Base-by-base conservation (phyloP, 805 yeast genomes). In the Myxozyma sirexii region DNA sequence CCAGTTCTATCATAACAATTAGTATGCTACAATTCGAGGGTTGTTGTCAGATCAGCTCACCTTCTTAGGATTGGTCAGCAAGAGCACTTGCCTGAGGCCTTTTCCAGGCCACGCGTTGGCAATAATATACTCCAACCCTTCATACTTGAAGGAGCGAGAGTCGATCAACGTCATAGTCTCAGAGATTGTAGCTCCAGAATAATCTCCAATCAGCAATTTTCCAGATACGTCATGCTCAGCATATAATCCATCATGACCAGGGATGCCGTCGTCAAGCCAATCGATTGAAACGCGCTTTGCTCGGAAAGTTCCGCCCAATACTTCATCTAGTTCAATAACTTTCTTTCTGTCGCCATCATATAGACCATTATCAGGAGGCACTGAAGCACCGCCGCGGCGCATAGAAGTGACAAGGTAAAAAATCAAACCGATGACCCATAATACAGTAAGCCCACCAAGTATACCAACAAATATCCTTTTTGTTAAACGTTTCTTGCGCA, bases 31-130 rank as follows among this genome's bases (percentile, higher is more conserved):
- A n/a, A n/a, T n/a, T n/a, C n/a, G n/a, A n/a, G n/a, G n/a, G n/a
- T n/a, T n/a, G n/a, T n/a, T n/a, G n/a, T n/a, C n/a, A n/a, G n/a
- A n/a, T n/a, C n/a, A 21, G 17, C 57, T 7, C 26, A 59, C 63
- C 54, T 70, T 68, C 13, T 71, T 69, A 12, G 62, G 57, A 56
- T 88, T 81, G 0, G 94, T 79, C 4, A 74, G 73, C 1, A 90
- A 70, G 12, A 93, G 70, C 1, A 84, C 86, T 67, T 75, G 79
- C 47, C 43, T 35, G 23, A 62, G 52, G 10, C 66, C 66, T 35
- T 46, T 51, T 3, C 66, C 66, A 5, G 65, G 61, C 64, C 60
- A 56, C 4, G 50, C 42, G n/a, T 38, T 35, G 19, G 43, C 24
- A 17, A 62, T 54, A 38, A 7, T 2, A 35, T 62, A 65, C 17